phyloP scores from a whole-genome alignment of 78 protist species.

The Guillardia theta region DNA sequence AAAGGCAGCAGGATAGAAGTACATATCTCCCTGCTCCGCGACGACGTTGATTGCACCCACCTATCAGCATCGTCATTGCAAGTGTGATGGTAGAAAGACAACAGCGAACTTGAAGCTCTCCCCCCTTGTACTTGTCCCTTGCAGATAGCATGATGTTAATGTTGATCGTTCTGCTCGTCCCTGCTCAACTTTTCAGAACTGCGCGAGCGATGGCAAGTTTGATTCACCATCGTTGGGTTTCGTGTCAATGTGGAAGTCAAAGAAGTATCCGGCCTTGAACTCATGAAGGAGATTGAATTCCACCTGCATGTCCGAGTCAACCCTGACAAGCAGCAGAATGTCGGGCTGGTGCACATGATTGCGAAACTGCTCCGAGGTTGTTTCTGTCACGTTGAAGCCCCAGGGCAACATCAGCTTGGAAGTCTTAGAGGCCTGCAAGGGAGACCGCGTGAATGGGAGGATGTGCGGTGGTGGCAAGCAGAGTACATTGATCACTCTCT shows the following conservation, averaged over 20 bases:
- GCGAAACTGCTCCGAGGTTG: background rate
- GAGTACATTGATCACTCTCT: background rate
- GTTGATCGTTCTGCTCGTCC: background rate
- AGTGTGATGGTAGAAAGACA: background rate
- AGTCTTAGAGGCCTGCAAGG: background rate
- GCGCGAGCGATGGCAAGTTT: too few relatives aligned
- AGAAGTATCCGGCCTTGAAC: background rate
- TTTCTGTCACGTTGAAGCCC: background rate
- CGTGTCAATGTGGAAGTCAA: constrained; percentile 1
- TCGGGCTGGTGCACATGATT: background rate
- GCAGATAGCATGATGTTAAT: background rate
- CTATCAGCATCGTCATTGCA: background rate
- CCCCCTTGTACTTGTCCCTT: background rate
- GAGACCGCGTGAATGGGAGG: background rate
- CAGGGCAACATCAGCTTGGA: background rate
- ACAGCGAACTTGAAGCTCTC: background rate
- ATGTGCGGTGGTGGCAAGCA: background rate
- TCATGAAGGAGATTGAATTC: background rate
- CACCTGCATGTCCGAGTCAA: too few relatives aligned
- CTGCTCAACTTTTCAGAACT: background rate
- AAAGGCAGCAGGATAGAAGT: background rate
- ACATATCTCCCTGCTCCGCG: background rate
- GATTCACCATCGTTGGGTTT: background rate
- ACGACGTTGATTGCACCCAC: background rate
- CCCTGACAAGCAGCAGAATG: background rate